Percentiles rank a stretch among this genome's conserved stretches.
Conservation (phyloP, 164 flowering plant species). For the Taxillus chinensis region DNA sequence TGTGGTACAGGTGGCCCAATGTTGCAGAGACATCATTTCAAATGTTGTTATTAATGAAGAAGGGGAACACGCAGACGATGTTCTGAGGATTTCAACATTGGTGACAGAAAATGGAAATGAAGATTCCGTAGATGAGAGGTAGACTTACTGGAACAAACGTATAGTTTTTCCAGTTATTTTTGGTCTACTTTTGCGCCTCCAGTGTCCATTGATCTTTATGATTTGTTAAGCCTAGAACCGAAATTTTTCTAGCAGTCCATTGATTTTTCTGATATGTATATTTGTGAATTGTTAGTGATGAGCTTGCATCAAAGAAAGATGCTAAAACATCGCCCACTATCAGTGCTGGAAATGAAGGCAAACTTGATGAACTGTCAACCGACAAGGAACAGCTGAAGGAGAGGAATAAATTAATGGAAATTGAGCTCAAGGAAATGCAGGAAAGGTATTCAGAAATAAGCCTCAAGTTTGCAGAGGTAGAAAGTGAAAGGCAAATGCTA, state of each 20-base stretch:
- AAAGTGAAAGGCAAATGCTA: constrained; percentile 88
- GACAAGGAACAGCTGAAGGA: constrained; percentile 46
- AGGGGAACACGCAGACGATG: constrained; percentile 1
- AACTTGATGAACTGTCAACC: constrained; percentile 18
- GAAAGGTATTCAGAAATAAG: constrained; percentile 89
- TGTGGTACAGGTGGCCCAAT: too few species aligned
- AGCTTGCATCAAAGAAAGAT: constrained; percentile 12
- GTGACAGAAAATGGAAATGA: constrained; percentile 5
- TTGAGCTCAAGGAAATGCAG: constrained; percentile 83
- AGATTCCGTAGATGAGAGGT: constrained; percentile 5
- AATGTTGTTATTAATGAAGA: constrained; percentile 13
- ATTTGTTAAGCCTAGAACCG: too few species aligned
- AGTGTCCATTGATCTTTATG: too few species aligned
- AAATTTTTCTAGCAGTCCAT: too few species aligned
- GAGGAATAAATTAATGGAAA: constrained; percentile 57
- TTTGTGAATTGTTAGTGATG: constrained; percentile 12
- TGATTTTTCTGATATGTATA: too few species aligned
- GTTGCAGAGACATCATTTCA: background rate
- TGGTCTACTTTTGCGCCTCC: background rate
- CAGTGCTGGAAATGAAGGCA: constrained; percentile 9
- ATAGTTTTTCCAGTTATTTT: background rate
- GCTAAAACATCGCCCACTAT: constrained; percentile 4
- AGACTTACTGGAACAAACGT: background rate
- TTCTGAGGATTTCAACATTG: background rate
- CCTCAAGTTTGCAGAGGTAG: constrained; percentile 93